Evolutionary conservation across 441 rosid species (phyloP), one percentile per base, ranked within the genome.

Genomic region (Erodium moschatum): DNA sequence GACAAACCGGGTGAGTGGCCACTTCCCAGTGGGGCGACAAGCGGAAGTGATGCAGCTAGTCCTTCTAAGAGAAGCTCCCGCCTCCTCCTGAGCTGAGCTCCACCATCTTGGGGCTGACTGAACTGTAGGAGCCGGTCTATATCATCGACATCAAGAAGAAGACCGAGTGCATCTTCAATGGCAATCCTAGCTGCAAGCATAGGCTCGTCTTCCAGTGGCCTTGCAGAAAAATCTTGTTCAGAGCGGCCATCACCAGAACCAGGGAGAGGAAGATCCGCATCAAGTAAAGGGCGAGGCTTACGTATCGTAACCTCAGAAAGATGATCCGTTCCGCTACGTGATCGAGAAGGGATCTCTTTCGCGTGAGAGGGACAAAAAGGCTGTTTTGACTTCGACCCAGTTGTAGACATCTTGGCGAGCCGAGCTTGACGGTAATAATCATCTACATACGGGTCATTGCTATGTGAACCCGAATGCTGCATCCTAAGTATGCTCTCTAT

Each of bases 171-270:
- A 18, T 56, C 62, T 56, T 56, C 62, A 9, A 56, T 18, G 24
- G 62, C 20, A 18, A 56, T 56, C 2, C 62, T 56, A 56, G 62
- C 62, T 8, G 62, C 62, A 18, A 56, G 24, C 24, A 16, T 18
- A 6, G 62, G 62, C 16, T 56, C 62, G 9, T 56, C 21, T 18
- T 56, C 62, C 62, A 56, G 62, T 15, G 62, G 62, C 62, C 62
- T 56, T 18, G 18, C 62, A 18, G 62, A 56, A 1, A 18, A 18
- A 18, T 18, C 62, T 40, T 33, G 67, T 61, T 69, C 67, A 33
- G 65, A 6, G 62, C 62, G 2, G 62, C 19, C 62, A 7, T 33
- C 38, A 33, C 24, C 62, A 16, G 24, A 56, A 18, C 62, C 62
- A 16, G 24, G 62, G 11, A 18, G 21, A 56, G 62, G 62, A 40